These are phyloP conservation scores for Casuarina glauca DNA, from an alignment of 306 rosid genomes.

Conservation along the genomic window DNA sequence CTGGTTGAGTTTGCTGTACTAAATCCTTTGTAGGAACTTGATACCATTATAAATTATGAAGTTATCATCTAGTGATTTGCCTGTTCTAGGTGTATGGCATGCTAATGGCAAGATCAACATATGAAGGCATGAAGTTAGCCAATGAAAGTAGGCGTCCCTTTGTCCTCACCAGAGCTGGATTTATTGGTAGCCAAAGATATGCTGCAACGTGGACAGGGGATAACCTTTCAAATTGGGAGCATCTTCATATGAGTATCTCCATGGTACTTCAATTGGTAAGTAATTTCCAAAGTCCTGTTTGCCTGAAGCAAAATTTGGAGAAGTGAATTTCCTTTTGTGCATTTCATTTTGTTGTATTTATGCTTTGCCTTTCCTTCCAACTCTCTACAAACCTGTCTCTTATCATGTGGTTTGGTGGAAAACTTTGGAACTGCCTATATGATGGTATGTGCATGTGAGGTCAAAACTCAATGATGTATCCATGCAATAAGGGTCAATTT, in stretches of 20 bases:
- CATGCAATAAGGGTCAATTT: not conserved
- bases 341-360: not conserved
- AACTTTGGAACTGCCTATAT: not conserved
- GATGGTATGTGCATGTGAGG: not conserved
- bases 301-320: not conserved
- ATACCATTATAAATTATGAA: slow-evolving; percentile 20
- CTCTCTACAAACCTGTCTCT: not conserved
- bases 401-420: not conserved
- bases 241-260: slow-evolving; percentile 94
- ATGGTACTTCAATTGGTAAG: slow-evolving; percentile 96
- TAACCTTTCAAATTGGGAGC: slow-evolving; percentile 94
- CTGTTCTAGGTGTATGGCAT: slow-evolving; percentile 74
- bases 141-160: slow-evolving; percentile 77
- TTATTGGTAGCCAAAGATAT: slow-evolving; percentile 88
- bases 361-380: not conserved
- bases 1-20: slow-evolving; percentile 20
- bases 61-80: slow-evolving; percentile 17
- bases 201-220: slow-evolving; percentile 99
- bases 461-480: not conserved
- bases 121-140: slow-evolving; percentile 85
- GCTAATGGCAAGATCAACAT: slow-evolving; percentile 90
- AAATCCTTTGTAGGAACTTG: slow-evolving; percentile 21
- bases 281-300: slow-evolving; percentile 17
- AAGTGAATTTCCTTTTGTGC: not conserved
- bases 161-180: slow-evolving; percentile 97